Percentiles rank a stretch among this genome's conserved stretches.
Evolutionary conservation across 164 flowering plant genomes (phyloP).

Genomic region (Vitis rupestris): DNA sequence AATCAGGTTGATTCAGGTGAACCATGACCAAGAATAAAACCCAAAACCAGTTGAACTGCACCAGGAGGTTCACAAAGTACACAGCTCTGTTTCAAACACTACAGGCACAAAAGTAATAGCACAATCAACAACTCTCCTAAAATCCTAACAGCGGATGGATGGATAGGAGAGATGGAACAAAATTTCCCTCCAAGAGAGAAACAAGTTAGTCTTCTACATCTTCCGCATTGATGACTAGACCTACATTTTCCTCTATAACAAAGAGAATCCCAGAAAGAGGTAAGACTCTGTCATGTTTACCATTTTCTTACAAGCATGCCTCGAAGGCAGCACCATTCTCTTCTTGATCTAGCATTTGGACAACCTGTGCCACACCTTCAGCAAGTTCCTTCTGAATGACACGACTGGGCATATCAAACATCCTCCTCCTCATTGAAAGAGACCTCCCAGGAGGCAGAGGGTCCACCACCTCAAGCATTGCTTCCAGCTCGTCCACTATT

Average conservation of each 20-base stretch:
- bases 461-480: conserved; percentile 93
- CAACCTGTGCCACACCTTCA: conserved; percentile 82
- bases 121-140: not conserved
- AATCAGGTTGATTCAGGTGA: no score
- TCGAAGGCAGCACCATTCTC: conserved; percentile 38
- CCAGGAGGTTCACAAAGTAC: not conserved
- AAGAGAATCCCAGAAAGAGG: not conserved
- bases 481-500: conserved; percentile 91
- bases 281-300: not conserved
- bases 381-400: conserved; percentile 74
- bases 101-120: conserved; percentile 1
- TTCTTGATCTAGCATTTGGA: conserved; percentile 67
- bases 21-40: no score
- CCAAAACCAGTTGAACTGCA: no score
- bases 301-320: conserved; percentile 33
- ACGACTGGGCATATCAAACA: conserved; percentile 77
- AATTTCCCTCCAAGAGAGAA: not conserved
- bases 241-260: not conserved
- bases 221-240: not conserved
- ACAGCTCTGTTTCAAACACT: not conserved
- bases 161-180: not conserved
- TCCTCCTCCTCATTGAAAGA: conserved; percentile 71
- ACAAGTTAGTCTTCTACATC: not conserved
- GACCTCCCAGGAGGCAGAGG: conserved; percentile 75
- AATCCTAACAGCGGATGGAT: no score